phyloP scores from a whole-genome alignment of 176 grass and related monocot genomes.

The Puya raimondii region DNA sequence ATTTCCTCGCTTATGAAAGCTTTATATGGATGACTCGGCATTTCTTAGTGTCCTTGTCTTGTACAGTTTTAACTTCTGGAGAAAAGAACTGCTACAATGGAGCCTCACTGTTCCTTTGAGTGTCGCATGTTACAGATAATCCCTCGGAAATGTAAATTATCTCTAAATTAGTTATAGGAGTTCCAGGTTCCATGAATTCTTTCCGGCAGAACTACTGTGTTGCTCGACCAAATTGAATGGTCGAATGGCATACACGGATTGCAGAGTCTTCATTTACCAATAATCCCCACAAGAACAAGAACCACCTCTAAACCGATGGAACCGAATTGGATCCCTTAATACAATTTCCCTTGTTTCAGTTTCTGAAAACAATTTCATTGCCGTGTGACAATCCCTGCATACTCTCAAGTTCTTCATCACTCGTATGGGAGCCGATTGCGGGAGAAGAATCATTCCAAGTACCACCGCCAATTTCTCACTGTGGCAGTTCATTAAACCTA shows the following conservation, averaged over 20 bases:
- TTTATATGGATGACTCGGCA: too few species aligned
- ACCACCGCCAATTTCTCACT: slow-evolving; percentile 59
- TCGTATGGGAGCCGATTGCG: slow-evolving; percentile 34
- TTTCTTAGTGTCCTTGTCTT: too few species aligned
- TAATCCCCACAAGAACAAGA: slow-evolving; percentile 22
- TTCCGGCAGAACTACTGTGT: not conserved
- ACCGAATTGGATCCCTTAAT: slow-evolving; percentile 10
- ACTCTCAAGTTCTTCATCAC: slow-evolving; percentile 72
- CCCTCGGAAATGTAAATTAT: too few species aligned
- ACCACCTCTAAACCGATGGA: slow-evolving; percentile 25
- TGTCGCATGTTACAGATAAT: too few species aligned
- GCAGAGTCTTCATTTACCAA: slow-evolving; percentile 1
- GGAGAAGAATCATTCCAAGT: slow-evolving; percentile 49
- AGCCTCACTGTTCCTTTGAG: too few species aligned
- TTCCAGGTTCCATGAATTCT: too few species aligned
- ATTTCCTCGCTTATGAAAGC: too few species aligned
- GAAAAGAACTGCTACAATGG: too few species aligned
- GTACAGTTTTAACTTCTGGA: too few species aligned
- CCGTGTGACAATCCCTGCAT: slow-evolving; percentile 46
- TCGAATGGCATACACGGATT: too few species aligned
- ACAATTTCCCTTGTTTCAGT: slow-evolving; percentile 37
- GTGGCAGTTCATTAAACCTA: slow-evolving; percentile 38
- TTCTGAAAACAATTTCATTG: slow-evolving; percentile 48
- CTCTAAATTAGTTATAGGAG: too few species aligned
- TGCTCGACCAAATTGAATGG: not conserved